Percentiles rank a stretch among this genome's conserved stretches.
These are phyloP conservation scores for Byssochlamys sp. DNA, from an alignment of 2,329 filamentous ascomycete species.

Conservation along the genomic window DNA sequence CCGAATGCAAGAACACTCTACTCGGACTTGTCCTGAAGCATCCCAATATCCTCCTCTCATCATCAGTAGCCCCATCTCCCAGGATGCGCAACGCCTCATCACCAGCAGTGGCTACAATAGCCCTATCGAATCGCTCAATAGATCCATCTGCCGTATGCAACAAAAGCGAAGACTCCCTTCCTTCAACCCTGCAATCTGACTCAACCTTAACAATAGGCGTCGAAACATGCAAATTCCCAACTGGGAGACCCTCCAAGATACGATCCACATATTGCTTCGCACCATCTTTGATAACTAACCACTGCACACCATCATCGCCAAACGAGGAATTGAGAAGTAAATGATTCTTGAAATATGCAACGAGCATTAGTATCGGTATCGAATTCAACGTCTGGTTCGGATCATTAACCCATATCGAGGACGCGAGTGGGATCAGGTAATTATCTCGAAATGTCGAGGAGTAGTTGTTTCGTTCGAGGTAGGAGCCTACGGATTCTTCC, in stretches of 20 bases:
- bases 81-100: neutral
- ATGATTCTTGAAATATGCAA: neutral
- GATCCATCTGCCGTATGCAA: neutral
- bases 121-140: neutral
- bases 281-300: neutral
- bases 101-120: neutral
- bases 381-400: neutral
- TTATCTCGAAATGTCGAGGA: neutral
- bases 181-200: neutral
- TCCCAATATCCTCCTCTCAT: neutral
- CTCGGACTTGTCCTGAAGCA: neutral
- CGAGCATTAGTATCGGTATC: neutral
- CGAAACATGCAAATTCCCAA: neutral
- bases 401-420: neutral
- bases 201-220: neutral
- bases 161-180: neutral
- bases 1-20: neutral
- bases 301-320: neutral
- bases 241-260: neutral
- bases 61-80: neutral
- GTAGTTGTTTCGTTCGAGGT: neutral
- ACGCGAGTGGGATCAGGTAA: neutral
- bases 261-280: neutral
- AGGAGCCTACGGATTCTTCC: neutral
- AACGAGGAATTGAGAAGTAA: neutral